Conservation (phyloP, 2,329 filamentous ascomycete species). For the Penicillium sp. region DNA sequence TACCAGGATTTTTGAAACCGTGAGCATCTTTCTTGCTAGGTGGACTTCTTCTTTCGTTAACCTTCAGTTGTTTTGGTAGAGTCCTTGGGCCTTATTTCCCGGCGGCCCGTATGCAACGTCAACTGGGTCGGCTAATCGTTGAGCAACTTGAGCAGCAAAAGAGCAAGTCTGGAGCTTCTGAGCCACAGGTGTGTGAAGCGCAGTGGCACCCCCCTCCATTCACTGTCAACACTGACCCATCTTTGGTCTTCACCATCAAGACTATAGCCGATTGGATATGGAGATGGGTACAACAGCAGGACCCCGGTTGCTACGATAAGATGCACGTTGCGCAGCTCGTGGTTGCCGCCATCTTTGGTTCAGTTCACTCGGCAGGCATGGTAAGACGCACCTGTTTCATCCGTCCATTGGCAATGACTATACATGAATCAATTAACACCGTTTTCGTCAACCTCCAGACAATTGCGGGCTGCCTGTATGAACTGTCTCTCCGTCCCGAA, state of each 20-base stretch:
- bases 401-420: background rate
- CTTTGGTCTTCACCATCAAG: background rate
- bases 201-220: background rate
- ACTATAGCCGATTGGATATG: background rate
- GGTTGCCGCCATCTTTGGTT: background rate
- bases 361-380: background rate
- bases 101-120: background rate
- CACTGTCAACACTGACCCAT: background rate
- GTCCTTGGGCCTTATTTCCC: background rate
- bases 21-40: background rate
- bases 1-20: constrained; percentile 1
- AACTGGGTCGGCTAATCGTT: background rate
- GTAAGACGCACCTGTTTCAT: background rate
- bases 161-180: background rate
- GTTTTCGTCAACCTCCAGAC: background rate
- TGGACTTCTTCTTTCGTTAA: background rate
- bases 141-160: background rate
- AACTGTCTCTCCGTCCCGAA: background rate
- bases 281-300: background rate
- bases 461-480: background rate
- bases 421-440: background rate
- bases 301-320: background rate
- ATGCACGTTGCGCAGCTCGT: background rate
- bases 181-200: background rate
- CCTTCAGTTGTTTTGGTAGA: background rate